Conservation (phyloP, 1,139 yeast genomes). For the Candida buenavistaensis region DNA sequence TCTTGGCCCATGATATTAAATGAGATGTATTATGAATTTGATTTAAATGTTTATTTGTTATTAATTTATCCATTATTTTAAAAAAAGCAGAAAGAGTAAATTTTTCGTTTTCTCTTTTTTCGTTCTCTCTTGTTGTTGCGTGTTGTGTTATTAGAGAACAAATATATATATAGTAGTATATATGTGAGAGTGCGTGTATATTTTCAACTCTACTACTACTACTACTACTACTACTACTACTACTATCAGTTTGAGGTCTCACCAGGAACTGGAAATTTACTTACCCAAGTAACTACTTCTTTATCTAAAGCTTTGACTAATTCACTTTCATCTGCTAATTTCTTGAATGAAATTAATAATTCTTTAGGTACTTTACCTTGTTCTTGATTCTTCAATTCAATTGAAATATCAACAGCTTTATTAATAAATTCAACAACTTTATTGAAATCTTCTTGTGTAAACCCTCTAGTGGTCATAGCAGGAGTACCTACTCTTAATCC, state of each 20-base stretch:
- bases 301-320: constrained; percentile 59
- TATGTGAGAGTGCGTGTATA: no score
- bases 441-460: constrained; percentile 73
- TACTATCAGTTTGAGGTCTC: constrained; percentile 38
- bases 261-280: constrained; percentile 77
- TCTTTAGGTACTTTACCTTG: constrained; percentile 62
- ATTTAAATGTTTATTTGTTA: constrained; percentile 9
- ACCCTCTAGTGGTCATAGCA: constrained; percentile 97
- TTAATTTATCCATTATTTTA: constrained; percentile 6
- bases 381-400: constrained; percentile 59
- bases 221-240: not conserved
- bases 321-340: constrained; percentile 56
- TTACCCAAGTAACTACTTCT: constrained; percentile 68
- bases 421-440: constrained; percentile 78
- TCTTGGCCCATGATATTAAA: constrained; percentile 67
- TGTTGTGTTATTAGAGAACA: no score
- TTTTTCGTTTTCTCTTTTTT: no score
- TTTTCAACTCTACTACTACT: constrained; percentile 2
- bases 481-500: constrained; percentile 98
- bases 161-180: no score
- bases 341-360: constrained; percentile 62
- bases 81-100: not conserved
- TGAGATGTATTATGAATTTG: constrained; percentile 11
- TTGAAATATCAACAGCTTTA: constrained; percentile 69
- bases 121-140: no score